A percentile compares a stretch with the other conserved stretches of the same genome.
phyloP scores from a whole-genome alignment of 345 rosid species.

The Pistacia integerrima region DNA sequence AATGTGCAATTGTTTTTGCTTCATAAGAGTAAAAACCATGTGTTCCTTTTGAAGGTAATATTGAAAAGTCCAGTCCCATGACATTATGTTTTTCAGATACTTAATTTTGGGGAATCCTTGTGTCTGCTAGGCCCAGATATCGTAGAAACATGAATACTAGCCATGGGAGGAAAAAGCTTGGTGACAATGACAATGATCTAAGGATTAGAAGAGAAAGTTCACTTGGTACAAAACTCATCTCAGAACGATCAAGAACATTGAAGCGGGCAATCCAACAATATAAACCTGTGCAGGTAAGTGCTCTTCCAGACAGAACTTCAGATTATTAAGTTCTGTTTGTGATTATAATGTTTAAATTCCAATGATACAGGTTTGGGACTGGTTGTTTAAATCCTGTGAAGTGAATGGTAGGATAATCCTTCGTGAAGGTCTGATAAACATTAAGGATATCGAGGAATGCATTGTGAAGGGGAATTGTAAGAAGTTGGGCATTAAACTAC shows the following conservation, averaged over 20 bases:
- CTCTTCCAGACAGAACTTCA: neutral
- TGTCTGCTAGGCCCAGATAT: constrained; percentile 81
- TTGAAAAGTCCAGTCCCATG: neutral
- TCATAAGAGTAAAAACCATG: neutral
- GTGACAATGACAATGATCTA: constrained; percentile 33
- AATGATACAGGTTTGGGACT: constrained; percentile 74
- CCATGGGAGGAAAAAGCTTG: constrained; percentile 31
- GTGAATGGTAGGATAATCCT: constrained; percentile 70
- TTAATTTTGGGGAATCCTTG: constrained; percentile 28
- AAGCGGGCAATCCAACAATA: constrained; percentile 58
- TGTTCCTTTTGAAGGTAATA: neutral
- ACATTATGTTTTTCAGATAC: neutral
- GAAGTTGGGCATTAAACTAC: constrained; percentile 58
- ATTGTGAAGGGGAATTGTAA: constrained; percentile 58
- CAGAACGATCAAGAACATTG: constrained; percentile 58
- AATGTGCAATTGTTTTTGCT: neutral
- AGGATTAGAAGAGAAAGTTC: constrained; percentile 52
- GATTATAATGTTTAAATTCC: constrained; percentile 8
- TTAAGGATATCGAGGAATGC: constrained; percentile 70
- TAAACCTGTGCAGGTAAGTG: constrained; percentile 66
- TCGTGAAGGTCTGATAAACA: constrained; percentile 57
- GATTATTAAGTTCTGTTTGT: neutral
- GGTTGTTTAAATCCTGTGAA: constrained; percentile 86
- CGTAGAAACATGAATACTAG: constrained; percentile 36
- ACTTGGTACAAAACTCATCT: constrained; percentile 39